Base-by-base conservation (phyloP, 164 flowering plant species). In the Stephania japonica region DNA sequence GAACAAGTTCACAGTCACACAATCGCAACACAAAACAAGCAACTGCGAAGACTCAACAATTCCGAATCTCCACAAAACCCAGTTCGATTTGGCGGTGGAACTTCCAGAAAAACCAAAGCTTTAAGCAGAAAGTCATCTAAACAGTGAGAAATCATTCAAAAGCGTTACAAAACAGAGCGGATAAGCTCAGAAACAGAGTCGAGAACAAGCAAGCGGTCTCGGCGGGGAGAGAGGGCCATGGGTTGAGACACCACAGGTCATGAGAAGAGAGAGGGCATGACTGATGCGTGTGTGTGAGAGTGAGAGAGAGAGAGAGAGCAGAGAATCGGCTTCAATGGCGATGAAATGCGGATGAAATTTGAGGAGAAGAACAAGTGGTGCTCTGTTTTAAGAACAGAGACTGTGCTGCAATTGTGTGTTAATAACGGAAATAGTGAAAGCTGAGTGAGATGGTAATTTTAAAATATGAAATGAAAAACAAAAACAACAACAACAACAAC, bases 311-410 rank as follows among this genome's bases (percentile, higher is more conserved):
- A n/a, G n/a, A n/a, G n/a, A n/a, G n/a, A n/a, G 32, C 13, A 23
- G 42, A 65, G 21, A 67, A 41, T 42, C 63, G 71, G 75, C 18
- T 32, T n/a, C 21, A 13, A 32, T 4, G 49, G 19, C 19, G n/a
- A 38, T 10, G 24, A 41, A 42, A 68, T 9, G 67, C n/a, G n/a
- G 69, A 41, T 41, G 47, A 70, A 65, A 53, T 38, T 53, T 67
- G 50, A 42, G 13, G 41, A 26, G 65, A 12, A 21, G 24, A 13
- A 59, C 23, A 19, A 21, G 27, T 49, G 72, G 23, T 7, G 63
- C 63, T 18, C 67, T 74, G 70, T 67, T 61, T 27, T 27, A 72
- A 71, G 50, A 75, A 68, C 67, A 74, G 70, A 43, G n/a, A 70
- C 67, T 75, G 62, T 67, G 38, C 3, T 32, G 38, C 38, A 32